A percentile compares a stretch with the other conserved stretches of the same genome.
Evolutionary conservation across 192 early-diverging fungal species (phyloP).

Genomic region (Gamsiella multidivaricata): DNA sequence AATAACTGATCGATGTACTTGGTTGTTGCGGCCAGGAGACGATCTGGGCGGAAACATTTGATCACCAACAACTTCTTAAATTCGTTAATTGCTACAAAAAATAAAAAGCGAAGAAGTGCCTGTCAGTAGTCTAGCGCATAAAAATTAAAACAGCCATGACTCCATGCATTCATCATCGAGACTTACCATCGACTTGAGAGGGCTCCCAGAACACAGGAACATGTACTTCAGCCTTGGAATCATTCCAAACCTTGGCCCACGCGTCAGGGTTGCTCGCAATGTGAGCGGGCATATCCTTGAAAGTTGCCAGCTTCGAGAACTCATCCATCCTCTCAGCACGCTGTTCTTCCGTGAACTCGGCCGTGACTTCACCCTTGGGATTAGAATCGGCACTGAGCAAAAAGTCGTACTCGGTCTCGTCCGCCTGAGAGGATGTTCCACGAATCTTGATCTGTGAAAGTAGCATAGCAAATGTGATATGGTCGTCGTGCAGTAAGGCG

Average conservation of each 20-base stretch:
- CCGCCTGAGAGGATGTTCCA: conserved; percentile 61
- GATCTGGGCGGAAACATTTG: conserved; percentile 90
- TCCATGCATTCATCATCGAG: too few species aligned
- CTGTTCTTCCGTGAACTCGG: conserved; percentile 62
- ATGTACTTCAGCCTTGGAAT: conserved; percentile 56
- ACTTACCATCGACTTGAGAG: conserved; percentile 26
- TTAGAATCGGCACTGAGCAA: conserved; percentile 72
- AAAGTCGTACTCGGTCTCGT: conserved; percentile 77
- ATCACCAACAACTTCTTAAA: conserved; percentile 85
- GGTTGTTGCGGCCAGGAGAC: conserved; percentile 77
- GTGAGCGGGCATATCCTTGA: conserved; percentile 53
- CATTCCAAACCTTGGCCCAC: conserved; percentile 63
- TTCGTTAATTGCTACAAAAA: conserved; percentile 61
- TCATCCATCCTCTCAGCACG: conserved; percentile 57
- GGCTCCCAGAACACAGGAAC: conserved; percentile 69
- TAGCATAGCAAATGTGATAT: conserved; percentile 88
- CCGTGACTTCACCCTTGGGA: conserved; percentile 57
- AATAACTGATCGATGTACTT: conserved; percentile 81
- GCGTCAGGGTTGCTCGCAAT: conserved; percentile 54
- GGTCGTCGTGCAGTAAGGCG: conserved; percentile 92
- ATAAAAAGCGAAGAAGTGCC: neutral
- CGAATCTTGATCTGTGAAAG: conserved; percentile 89
- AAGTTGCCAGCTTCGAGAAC: conserved; percentile 53
- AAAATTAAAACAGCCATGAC: neutral
- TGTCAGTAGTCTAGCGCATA: neutral